Evolutionary conservation across 2,329 filamentous ascomycete genomes (phyloP), one percentile per base, ranked within the genome.

Genomic region (Colletotrichum chlorophyti): DNA sequence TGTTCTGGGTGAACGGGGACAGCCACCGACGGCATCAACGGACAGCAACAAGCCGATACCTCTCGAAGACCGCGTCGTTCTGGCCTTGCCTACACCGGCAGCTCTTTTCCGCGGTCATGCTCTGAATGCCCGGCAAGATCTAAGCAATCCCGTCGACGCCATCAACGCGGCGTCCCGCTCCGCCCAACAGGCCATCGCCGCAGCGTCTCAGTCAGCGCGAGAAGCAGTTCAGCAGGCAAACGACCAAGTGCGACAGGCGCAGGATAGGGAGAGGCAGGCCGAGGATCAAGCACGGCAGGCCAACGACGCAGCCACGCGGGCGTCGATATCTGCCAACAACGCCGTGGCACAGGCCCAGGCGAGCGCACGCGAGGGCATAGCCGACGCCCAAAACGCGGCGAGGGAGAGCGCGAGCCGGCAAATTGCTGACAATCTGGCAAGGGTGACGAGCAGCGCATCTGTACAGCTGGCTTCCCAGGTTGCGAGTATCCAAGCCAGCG

Each of bases 361-460:
- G 10, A 54, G 53, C 57, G 60, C 62, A 17, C 53, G 59, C 15
- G 32, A 48, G 35, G 55, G 45, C 6, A 58, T 60, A 41, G 29
- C 60, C 54, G 57, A 65, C 19, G 68, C 45, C 9, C 62, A 65
- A 23, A 62, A 64, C 7, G 50, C 63, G 21, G 60, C 58, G 9
- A 63, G 64, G 7, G 63, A 67, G 15, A 67, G 68, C 38, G 68
- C 66, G 19, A 55, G 50, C 24, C 24, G 17, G 34, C 50, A 62
- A 32, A 48, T 62, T 6, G 53, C 52, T 31, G 31, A 63, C 0
- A 68, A 67, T 35, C 47, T 69, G 38, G 53, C 62, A 3, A 63
- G 60, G 12, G 70, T 68, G 2, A 62, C 65, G 40, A 65, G 64
- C 57, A 70, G 68, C 43, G 72, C 71, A 17, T 65, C 61, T 52